Percentiles rank a stretch among this genome's conserved stretches.
Evolutionary conservation across 495 filamentous ascomycete species (phyloP).

Genomic region (Penicillium canescens): DNA sequence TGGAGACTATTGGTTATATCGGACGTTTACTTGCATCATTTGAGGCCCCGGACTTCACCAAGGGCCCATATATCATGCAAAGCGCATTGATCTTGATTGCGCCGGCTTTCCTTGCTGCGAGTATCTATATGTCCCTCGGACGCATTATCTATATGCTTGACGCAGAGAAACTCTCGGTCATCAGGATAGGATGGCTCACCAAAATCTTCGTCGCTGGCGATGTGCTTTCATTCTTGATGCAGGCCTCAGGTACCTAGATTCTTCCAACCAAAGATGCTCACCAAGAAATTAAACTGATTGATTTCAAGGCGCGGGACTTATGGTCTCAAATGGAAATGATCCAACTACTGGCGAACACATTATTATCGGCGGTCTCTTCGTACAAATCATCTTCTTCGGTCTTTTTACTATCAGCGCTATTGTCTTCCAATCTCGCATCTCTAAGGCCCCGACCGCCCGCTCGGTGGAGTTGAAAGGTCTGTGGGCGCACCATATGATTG

Average conservation of each 20-base stretch:
- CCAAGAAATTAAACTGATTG: background rate
- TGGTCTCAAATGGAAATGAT: too few species aligned
- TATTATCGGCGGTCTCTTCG: constrained; percentile 48
- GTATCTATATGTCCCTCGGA: constrained; percentile 58
- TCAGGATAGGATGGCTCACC: constrained; percentile 45
- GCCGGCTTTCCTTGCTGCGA: constrained; percentile 53
- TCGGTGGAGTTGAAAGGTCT: constrained; percentile 19
- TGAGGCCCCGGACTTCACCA: constrained; percentile 28
- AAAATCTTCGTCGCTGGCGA: constrained; percentile 42
- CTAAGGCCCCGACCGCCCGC: constrained; percentile 18
- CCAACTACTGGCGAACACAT: constrained; percentile 34
- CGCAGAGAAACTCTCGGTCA: constrained; percentile 39
- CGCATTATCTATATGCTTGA: constrained; percentile 47
- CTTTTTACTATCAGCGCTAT: constrained; percentile 50
- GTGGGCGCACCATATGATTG: constrained; percentile 53
- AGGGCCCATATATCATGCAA: constrained; percentile 50
- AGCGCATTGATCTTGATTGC: constrained; percentile 49
- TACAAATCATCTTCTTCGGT: constrained; percentile 56
- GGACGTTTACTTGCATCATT: constrained; percentile 33
- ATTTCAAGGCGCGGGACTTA: constrained; percentile 34
- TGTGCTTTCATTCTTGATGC: constrained; percentile 44
- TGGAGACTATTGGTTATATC: constrained; percentile 44
- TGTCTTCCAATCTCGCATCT: constrained; percentile 39
- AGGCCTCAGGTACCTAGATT: constrained; percentile 27
- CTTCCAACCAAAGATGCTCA: too few species aligned